Conservation (phyloP, 1,139 yeast genomes). For the Diutina siamensis region DNA sequence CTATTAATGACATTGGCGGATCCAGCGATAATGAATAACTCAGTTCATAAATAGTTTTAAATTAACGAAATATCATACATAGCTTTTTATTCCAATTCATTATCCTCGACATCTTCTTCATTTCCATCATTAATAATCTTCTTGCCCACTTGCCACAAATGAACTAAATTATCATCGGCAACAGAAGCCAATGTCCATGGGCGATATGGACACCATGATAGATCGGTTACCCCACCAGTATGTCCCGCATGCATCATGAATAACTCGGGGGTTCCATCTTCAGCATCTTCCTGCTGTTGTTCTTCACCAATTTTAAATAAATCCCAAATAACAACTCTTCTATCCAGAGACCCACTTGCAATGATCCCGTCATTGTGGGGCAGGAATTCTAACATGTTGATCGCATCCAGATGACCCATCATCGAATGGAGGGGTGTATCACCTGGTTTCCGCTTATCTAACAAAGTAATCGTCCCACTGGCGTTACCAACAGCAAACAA, state of each 20-base stretch:
- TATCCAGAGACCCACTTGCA: slow-evolving; percentile 64
- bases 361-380: slow-evolving; percentile 60
- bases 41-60: too few relatives aligned
- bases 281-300: slow-evolving; percentile 69
- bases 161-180: slow-evolving; percentile 70
- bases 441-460: slow-evolving; percentile 43
- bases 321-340: slow-evolving; percentile 69
- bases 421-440: slow-evolving; percentile 40
- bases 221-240: slow-evolving; percentile 62
- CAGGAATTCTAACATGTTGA: slow-evolving; percentile 61
- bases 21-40: too few relatives aligned
- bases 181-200: slow-evolving; percentile 68
- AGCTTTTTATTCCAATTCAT: not conserved
- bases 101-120: not conserved
- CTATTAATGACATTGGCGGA: too few relatives aligned
- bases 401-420: slow-evolving; percentile 67
- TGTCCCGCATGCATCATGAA: slow-evolving; percentile 87
- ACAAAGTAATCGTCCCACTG: slow-evolving; percentile 51
- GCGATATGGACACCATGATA: slow-evolving; percentile 55
- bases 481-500: slow-evolving; percentile 59
- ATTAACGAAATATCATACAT: not conserved
- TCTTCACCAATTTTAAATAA: slow-evolving; percentile 63
- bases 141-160: slow-evolving; percentile 59
- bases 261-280: slow-evolving; percentile 72
- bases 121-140: slow-evolving; percentile 1